phyloP scores from a whole-genome alignment of 495 filamentous ascomycete species.

The Aspergillus kassunensis region DNA sequence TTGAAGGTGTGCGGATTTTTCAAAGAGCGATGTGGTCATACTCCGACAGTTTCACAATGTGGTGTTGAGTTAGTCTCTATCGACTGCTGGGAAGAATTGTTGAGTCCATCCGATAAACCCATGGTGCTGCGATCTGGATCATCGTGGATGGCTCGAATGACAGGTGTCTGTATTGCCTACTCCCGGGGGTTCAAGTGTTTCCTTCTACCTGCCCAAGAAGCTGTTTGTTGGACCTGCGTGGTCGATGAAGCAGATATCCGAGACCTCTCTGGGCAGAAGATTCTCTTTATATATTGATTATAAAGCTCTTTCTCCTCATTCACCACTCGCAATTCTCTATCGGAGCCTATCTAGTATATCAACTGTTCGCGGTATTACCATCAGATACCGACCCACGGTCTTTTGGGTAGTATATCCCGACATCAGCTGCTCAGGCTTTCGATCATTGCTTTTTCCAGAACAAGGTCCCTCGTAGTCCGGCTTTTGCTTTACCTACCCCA shows the following conservation, averaged over 20 bases:
- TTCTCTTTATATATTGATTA: neutral
- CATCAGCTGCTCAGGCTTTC: no score
- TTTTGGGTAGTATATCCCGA: no score
- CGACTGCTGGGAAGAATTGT: constrained; percentile 5
- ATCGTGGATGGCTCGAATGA: constrained; percentile 7
- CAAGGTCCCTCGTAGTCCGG: no score
- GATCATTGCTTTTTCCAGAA: no score
- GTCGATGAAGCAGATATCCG: neutral
- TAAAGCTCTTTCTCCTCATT: no score
- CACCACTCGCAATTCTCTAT: no score
- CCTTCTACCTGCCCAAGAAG: neutral
- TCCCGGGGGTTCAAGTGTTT: constrained; percentile 4
- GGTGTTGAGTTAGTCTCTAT: constrained; percentile 1
- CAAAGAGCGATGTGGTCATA: neutral
- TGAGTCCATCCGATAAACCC: neutral
- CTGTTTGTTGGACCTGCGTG: constrained; percentile 3
- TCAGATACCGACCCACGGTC: no score
- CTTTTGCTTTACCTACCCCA: no score
- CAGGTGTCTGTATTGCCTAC: constrained; percentile 3
- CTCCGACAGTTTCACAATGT: neutral
- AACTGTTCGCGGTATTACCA: no score
- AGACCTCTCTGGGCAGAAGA: neutral
- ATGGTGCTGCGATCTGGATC: constrained; percentile 3
- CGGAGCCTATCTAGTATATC: no score
- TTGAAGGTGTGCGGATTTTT: neutral